Percentiles rank a stretch among this genome's conserved stretches.
phyloP scores from a whole-genome alignment of 1,139 yeast species.

The Chernovozyma sophiae-reginae region DNA sequence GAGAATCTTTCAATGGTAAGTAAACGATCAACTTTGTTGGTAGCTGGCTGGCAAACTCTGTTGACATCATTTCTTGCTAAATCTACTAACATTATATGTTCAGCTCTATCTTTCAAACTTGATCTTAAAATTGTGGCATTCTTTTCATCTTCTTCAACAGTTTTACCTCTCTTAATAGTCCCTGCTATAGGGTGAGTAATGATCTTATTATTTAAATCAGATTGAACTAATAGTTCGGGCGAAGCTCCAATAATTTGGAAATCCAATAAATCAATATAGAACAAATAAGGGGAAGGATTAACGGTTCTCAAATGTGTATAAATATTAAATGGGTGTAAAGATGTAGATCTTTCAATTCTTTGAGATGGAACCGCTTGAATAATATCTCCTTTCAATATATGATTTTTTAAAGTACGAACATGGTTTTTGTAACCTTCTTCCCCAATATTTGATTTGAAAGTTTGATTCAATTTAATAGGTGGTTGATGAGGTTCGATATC shows the following conservation, averaged over 20 bases:
- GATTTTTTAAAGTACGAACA: constrained; percentile 69
- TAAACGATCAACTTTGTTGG: constrained; percentile 83
- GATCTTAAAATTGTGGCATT: constrained; percentile 70
- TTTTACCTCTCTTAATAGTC: constrained; percentile 83
- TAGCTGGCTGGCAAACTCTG: constrained; percentile 82
- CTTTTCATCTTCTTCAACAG: constrained; percentile 85
- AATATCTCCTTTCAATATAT: constrained; percentile 85
- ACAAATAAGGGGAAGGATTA: constrained; percentile 95
- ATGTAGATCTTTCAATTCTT: constrained; percentile 91
- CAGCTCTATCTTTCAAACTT: constrained; percentile 92
- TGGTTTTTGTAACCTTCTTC: constrained; percentile 87
- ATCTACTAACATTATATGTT: constrained; percentile 97
- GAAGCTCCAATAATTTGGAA: constrained; percentile 97
- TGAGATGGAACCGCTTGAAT: constrained; percentile 98
- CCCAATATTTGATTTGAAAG: constrained; percentile 84
- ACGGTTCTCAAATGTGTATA: constrained; percentile 92
- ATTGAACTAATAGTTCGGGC: constrained; percentile 86
- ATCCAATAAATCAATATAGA: constrained; percentile 85
- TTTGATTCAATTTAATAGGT: constrained; percentile 60
- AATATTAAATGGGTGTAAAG: constrained; percentile 92
- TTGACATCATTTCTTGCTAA: constrained; percentile 94
- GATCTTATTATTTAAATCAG: constrained; percentile 66
- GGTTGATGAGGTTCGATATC: constrained; percentile 54
- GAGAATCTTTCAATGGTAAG: constrained; percentile 89
- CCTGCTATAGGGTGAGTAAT: constrained; percentile 98